Base-by-base conservation (phyloP, 2,329 filamentous ascomycete species). In the Pseudogymnoascus sp. region DNA sequence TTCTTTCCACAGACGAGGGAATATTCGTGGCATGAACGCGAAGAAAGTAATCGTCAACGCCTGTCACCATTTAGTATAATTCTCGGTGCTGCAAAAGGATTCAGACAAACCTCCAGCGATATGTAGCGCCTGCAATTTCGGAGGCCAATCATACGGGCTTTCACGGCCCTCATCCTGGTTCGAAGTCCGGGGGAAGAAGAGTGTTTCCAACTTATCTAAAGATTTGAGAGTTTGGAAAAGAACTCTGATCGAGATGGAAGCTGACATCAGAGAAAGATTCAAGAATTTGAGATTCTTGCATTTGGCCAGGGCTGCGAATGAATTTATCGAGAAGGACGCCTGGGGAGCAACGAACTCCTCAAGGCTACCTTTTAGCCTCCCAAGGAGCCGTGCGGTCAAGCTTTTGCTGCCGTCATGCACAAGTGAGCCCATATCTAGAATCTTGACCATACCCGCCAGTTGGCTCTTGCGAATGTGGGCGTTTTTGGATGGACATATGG, bases 401-500 rank as follows among this genome's bases (percentile, higher is more conserved):
- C 69, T 72, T 44, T 65, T 66, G 42, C 69, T 71, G 3, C 67
- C 64, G 61, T 73, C 71, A 34, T 74, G 72, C 6, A 72, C 72
- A 10, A 74, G 64, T 14, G 66, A 66, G 16, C 69, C 70, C 72
- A 74, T 74, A 61, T 74, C 72, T 6, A 74, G 69, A 12, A 63
- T 61, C 23, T 64, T 68, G 8, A 74, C 72, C 10, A 74, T 62
- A 1, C 66, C 59, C 1, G 72, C 67, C 4, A 74, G 66, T 1
- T 71, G 63, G 6, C 70, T 71, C 44, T 67, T 66, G 18, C 69
- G 69, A n/a, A 74, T 71, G 38, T 73, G 71, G 2, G 73, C 73
- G 66, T 74, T 74, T 62, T 73, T 73, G 31, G 72, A 73, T 11
- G 73, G 73, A 63, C 73, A 74, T 7, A 74, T 66, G 2, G 72